Conservation (phyloP, 352 stramenopile genomes). For the Pythium vanterpoolii region DNA sequence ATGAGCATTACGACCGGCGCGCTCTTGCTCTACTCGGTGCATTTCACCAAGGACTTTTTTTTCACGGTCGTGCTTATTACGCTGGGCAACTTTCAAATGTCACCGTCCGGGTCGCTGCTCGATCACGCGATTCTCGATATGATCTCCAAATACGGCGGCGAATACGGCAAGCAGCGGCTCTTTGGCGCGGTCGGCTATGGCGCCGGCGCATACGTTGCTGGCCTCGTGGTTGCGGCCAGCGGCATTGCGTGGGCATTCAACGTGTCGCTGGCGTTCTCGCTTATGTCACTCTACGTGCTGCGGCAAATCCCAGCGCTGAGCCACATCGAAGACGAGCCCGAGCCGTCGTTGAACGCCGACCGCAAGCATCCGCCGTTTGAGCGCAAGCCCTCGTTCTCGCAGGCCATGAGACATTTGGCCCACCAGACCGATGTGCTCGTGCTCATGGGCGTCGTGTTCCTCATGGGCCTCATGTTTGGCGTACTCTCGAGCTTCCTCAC, state of each 20-base stretch:
- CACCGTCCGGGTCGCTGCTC: constrained; percentile 56
- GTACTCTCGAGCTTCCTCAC: constrained; percentile 83
- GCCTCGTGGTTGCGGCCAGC: constrained; percentile 46
- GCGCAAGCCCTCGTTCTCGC: constrained; percentile 39
- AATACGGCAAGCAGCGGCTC: constrained; percentile 83
- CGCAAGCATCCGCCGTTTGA: constrained; percentile 9
- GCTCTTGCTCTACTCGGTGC: constrained; percentile 54
- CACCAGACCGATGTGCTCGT: constrained; percentile 60
- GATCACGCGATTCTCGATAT: constrained; percentile 72
- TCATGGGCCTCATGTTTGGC: constrained; percentile 81
- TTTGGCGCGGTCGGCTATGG: constrained; percentile 76
- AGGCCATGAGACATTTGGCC: constrained; percentile 35
- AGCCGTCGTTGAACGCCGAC: background rate
- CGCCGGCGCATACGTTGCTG: constrained; percentile 60
- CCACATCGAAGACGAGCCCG: constrained; percentile 21
- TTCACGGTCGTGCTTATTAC: constrained; percentile 49
- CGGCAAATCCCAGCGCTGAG: constrained; percentile 55
- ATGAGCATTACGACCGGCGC: constrained; percentile 53
- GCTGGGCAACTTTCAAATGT: constrained; percentile 60
- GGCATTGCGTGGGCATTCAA: constrained; percentile 82
- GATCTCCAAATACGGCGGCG: constrained; percentile 58
- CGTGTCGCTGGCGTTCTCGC: constrained; percentile 43
- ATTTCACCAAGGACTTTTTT: constrained; percentile 52
- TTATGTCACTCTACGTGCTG: constrained; percentile 61
- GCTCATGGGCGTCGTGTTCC: constrained; percentile 65